phyloP scores from a whole-genome alignment of 495 filamentous ascomycete genomes.

The Bacidia rubella region DNA sequence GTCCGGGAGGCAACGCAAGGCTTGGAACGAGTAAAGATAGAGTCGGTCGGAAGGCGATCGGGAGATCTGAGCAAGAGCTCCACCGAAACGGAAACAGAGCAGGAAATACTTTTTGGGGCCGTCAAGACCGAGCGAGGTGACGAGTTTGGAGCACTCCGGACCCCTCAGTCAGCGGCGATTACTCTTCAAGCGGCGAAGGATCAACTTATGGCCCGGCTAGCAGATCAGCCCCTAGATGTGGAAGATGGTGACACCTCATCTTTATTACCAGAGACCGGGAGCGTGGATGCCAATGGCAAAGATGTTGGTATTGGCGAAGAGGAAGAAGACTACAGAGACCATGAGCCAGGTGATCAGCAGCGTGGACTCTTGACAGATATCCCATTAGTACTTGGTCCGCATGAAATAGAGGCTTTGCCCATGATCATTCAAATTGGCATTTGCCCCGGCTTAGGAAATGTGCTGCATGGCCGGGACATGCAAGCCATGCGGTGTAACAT shows the following conservation, averaged over 20 bases:
- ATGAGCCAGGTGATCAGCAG: conserved; percentile 66
- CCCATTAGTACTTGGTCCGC: conserved; percentile 81
- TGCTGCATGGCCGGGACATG: conserved; percentile 51
- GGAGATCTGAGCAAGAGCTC: background rate
- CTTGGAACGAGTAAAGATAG: background rate
- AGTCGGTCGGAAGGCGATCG: too few species aligned
- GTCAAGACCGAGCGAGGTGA: conserved; percentile 20
- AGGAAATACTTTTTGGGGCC: conserved; percentile 3
- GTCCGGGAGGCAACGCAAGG: background rate
- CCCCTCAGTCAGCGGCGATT: conserved; percentile 39
- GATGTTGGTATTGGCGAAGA: conserved; percentile 49
- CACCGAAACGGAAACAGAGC: background rate
- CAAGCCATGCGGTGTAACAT: conserved; percentile 79
- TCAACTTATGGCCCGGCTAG: conserved; percentile 44
- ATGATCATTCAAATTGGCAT: conserved; percentile 92
- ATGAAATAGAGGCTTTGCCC: conserved; percentile 85
- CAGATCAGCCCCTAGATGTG: conserved; percentile 33
- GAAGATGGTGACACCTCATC: conserved; percentile 34
- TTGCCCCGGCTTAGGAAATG: conserved; percentile 40
- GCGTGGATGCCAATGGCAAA: conserved; percentile 39
- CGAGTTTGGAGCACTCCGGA: conserved; percentile 39
- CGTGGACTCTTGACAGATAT: conserved; percentile 82
- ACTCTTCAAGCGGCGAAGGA: conserved; percentile 43
- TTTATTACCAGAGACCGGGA: conserved; percentile 31
- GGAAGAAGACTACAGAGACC: conserved; percentile 48